Conservation (phyloP, 495 filamentous ascomycete genomes). For the Penicillium herquei region DNA sequence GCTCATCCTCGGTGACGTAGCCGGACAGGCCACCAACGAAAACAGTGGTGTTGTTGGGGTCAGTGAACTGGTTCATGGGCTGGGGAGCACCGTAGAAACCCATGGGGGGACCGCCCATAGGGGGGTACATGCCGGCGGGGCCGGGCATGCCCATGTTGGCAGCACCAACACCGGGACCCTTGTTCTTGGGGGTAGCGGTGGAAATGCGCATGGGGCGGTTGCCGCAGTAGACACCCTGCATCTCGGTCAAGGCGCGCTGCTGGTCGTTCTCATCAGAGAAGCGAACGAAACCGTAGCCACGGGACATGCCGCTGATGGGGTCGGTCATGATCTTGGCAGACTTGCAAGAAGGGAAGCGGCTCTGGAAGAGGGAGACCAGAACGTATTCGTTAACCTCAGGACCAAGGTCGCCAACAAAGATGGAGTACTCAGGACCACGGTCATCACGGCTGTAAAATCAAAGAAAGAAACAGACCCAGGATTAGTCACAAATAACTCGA, state of each 20-base stretch:
- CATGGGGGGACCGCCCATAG: constrained; percentile 78
- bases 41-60: constrained; percentile 99
- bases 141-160: constrained; percentile 52
- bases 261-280: constrained; percentile 94
- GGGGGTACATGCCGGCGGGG: constrained; percentile 51
- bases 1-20: constrained; percentile 98
- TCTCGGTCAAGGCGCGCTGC: constrained; percentile 91
- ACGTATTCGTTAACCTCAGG: constrained; percentile 99
- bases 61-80: constrained; percentile 99
- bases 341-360: constrained; percentile 94
- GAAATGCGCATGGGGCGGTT: constrained; percentile 99
- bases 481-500: background rate
- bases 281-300: constrained; percentile 96
- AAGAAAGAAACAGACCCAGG: background rate
- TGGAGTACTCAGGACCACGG: constrained; percentile 91
- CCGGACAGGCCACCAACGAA: constrained; percentile 97
- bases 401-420: constrained; percentile 97
- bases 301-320: constrained; percentile 94
- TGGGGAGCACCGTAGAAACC: constrained; percentile 81
- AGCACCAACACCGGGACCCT: constrained; percentile 61
- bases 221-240: constrained; percentile 99
- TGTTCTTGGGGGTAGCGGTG: constrained; percentile 96
- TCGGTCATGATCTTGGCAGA: constrained; percentile 99
- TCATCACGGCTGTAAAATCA: constrained; percentile 69
- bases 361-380: constrained; percentile 93